Evolutionary conservation across 257 asterid genomes (phyloP), one percentile per base, ranked within the genome.

Genomic region (Henckelia pumila): DNA sequence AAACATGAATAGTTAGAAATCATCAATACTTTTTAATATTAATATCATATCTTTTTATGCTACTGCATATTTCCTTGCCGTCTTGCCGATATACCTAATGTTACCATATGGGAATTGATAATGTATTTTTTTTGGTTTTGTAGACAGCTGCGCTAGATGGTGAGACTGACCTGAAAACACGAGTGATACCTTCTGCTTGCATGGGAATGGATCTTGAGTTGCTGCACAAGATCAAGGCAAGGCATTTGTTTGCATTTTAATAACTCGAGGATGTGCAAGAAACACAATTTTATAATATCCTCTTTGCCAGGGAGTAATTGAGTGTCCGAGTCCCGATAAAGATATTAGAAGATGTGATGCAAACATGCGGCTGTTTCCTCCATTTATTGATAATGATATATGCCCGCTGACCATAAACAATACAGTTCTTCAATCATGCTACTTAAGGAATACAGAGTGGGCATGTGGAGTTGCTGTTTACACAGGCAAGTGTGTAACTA

Each of bases 401-500:
- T 94, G 95, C 83, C 95, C 99, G 61, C 79, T 94, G 78, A 94
- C 99, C 53, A 84, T 94, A 32, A 88, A 87, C 75, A 91, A 94
- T 65, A 91, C 97, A 62, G 76, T 91, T 61, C 97, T 91, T 74
- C 97, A 94, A 68, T 94, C 97, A 52, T 94, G 99, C 84, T 94
- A 90, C 88, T 83, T 94, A 71, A 81, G 97, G 81, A 91, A 94
- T 87, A 88, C 97, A 5, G 99, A 91, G 79, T 94, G 99, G 99
- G 99, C 95, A 65, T 94, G 99, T 80, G 99, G 99, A 75, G 97
- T 94, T 83, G 86, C 99, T 78, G 91, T 94, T 52, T 94, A 94
- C 78, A 91, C 99, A 77, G 99, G 99, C 80, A 80, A 82, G 91
- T 78, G 60, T 75, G 68, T 62, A 21, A 29, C 69, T 29, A 32